Evolutionary conservation across 2,329 filamentous ascomycete species (phyloP).

Genomic region (Colletotrichum karsti): DNA sequence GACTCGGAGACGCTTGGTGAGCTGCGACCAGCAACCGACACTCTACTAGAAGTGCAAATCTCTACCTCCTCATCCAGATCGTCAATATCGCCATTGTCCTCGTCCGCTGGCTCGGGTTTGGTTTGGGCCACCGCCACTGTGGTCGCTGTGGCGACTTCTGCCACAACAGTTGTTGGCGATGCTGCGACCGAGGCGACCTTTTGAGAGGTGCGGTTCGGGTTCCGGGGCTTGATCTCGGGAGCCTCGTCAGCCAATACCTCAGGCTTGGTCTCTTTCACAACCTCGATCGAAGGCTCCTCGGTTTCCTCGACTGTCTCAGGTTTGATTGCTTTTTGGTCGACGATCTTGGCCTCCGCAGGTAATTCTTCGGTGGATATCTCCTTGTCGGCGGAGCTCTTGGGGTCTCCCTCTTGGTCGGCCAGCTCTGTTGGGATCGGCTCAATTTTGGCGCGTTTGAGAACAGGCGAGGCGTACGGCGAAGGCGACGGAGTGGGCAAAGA

Average conservation of each 20-base stretch:
- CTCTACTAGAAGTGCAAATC: constrained; percentile 64
- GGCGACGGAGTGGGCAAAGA: constrained; percentile 55
- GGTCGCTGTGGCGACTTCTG: neutral
- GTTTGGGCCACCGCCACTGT: neutral
- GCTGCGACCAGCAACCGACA: constrained; percentile 62
- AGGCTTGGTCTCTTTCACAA: neutral
- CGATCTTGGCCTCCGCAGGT: neutral
- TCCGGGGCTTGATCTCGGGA: constrained; percentile 22
- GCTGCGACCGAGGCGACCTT: neutral
- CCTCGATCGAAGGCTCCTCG: neutral
- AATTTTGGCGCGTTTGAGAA: constrained; percentile 21
- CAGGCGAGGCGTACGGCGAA: constrained; percentile 34
- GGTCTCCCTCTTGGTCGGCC: neutral
- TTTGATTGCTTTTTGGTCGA: neutral
- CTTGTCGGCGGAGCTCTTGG: constrained; percentile 8
- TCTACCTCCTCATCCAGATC: constrained; percentile 61
- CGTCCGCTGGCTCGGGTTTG: constrained; percentile 36
- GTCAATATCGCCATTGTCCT: constrained; percentile 57
- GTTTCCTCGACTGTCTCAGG: neutral
- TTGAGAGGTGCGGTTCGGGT: constrained; percentile 25
- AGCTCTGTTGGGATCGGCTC: neutral
- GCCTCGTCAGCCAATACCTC: neutral
- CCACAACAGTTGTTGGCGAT: neutral
- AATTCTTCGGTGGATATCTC: constrained; percentile 24
- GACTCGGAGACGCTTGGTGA: constrained; percentile 59